A percentile compares a stretch with the other conserved stretches of the same genome.
These are phyloP conservation scores for Xerocomellus intermedius DNA, from an alignment of 768 basidiomycete species.

Conservation along the genomic window DNA sequence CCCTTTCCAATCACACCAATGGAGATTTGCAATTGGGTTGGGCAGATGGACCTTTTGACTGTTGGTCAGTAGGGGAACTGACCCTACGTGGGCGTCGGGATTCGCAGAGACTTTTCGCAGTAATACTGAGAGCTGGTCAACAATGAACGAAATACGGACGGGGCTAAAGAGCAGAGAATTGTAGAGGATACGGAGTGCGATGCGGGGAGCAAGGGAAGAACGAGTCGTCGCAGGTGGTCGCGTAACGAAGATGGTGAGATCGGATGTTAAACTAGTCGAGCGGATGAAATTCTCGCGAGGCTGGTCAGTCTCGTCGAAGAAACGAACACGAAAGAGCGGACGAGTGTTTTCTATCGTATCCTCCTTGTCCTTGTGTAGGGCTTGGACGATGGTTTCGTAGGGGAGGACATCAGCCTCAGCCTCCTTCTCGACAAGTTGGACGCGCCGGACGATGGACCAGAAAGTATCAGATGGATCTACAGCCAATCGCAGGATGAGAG, in stretches of 20 bases:
- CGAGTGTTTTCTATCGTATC: constrained; percentile 48
- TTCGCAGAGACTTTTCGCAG: constrained; percentile 68
- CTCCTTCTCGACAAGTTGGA: constrained; percentile 81
- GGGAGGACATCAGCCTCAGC: constrained; percentile 81
- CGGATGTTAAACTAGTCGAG: constrained; percentile 82
- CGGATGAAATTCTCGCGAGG: constrained; percentile 72
- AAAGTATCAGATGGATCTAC: constrained; percentile 86
- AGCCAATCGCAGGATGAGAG: constrained; percentile 79
- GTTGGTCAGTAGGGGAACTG: constrained; percentile 76
- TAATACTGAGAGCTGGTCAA: constrained; percentile 83
- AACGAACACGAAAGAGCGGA: constrained; percentile 90
- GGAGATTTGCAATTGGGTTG: constrained; percentile 79
- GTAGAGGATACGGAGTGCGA: constrained; percentile 84
- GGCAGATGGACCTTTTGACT: constrained; percentile 71
- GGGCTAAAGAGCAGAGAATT: constrained; percentile 92
- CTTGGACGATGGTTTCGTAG: constrained; percentile 71
- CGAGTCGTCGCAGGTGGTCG: constrained; percentile 66
- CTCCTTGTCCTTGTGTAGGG: constrained; percentile 64
- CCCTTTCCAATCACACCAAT: constrained; percentile 98
- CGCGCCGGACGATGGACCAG: constrained; percentile 82
- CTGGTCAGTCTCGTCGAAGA: constrained; percentile 88
- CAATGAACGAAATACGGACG: constrained; percentile 68
- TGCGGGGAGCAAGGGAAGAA: constrained; percentile 65
- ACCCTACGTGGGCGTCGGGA: constrained; percentile 70
- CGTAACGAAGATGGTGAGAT: constrained; percentile 87